Conservation (phyloP, 2,329 filamentous ascomycete genomes). For the Phyllosticta citribraziliensis region DNA sequence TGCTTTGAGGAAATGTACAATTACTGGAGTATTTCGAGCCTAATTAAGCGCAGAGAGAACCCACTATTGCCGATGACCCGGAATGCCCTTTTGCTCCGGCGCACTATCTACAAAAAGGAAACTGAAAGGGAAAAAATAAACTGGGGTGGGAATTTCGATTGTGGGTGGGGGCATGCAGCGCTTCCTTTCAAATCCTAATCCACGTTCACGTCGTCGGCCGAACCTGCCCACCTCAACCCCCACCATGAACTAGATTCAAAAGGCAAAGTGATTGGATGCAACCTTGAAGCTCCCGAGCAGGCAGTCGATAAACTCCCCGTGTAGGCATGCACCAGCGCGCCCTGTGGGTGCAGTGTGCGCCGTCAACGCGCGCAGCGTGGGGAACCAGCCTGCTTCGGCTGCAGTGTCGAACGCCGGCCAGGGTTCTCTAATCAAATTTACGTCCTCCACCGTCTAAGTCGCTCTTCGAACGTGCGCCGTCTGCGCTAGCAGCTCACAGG, state of each 20-base stretch:
- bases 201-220: background rate
- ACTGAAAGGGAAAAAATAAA: background rate
- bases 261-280: background rate
- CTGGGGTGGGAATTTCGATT: background rate
- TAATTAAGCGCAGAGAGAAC: background rate
- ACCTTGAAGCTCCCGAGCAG: conserved; percentile 1
- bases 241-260: conserved; percentile 1
- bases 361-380: background rate
- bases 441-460: background rate
- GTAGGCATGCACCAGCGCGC: conserved; percentile 1
- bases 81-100: conserved; percentile 11
- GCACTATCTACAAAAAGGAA: conserved; percentile 18
- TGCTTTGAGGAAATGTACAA: conserved; percentile 2
- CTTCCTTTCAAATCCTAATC: conserved; percentile 11
- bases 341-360: background rate
- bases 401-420: background rate
- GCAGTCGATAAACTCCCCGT: conserved; percentile 1
- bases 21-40: conserved; percentile 5
- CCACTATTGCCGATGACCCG: conserved; percentile 10
- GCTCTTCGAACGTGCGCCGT: background rate
- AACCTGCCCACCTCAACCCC: background rate
- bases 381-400: background rate
- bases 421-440: background rate
- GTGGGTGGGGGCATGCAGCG: background rate
- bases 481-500: conserved; percentile 14